phyloP scores from a whole-genome alignment of 305 asterid species.

The Plantago lanceolata region DNA sequence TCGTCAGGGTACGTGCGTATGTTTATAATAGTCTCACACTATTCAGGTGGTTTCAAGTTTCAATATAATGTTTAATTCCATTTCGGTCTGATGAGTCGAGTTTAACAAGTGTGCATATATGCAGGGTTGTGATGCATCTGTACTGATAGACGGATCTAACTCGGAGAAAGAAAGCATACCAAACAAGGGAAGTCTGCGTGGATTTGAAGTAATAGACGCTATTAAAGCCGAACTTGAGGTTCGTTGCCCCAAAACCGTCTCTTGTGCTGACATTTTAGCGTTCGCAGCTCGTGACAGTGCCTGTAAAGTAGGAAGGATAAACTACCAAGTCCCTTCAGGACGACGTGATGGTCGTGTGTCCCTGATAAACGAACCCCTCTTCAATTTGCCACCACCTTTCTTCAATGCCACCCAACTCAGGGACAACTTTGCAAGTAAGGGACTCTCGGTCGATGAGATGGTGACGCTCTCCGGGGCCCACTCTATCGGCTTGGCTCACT shows the following conservation, averaged over 20 bases:
- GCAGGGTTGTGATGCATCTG: conserved; percentile 55
- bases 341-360: too few species aligned
- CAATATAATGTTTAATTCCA: too few species aligned
- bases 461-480: conserved; percentile 60
- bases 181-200: conserved; percentile 42
- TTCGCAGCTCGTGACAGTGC: conserved; percentile 57
- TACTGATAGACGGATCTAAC: conserved; percentile 39
- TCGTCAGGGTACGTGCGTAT: conserved; percentile 39
- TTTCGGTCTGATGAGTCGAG: too few species aligned
- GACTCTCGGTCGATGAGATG: conserved; percentile 50
- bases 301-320: not conserved
- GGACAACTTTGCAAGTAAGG: conserved; percentile 38
- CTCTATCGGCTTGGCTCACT: conserved; percentile 42
- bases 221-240: conserved; percentile 45
- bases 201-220: conserved; percentile 47
- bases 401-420: conserved; percentile 31
- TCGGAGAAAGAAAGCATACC: conserved; percentile 43
- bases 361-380: too few species aligned
- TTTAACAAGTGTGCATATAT: not conserved
- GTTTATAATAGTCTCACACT: not conserved
- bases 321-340: too few species aligned
- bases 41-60: not conserved
- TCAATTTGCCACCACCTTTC: not conserved
- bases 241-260: conserved; percentile 36
- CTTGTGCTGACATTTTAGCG: conserved; percentile 44